phyloP scores from a whole-genome alignment of 148 eudicot species.

The Vaccinium macrocarpon region DNA sequence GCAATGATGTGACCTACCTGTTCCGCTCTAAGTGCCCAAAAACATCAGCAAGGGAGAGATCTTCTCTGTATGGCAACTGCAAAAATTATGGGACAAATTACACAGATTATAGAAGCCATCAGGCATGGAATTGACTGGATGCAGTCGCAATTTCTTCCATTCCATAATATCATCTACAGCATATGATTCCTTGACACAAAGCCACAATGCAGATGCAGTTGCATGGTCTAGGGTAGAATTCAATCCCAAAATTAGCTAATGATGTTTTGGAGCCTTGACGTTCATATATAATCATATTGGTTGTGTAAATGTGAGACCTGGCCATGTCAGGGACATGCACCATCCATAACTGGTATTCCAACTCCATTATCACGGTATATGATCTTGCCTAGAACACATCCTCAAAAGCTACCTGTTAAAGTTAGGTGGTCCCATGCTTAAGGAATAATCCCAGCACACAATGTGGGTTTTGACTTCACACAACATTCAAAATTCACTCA shows the following conservation, averaged over 20 bases:
- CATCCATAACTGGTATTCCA: neutral
- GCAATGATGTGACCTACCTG: conserved; percentile 42
- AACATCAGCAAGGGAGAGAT: conserved; percentile 83
- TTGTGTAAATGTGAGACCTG: neutral
- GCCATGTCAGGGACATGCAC: neutral
- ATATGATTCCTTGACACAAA: neutral
- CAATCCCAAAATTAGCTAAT: neutral
- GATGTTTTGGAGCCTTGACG: neutral
- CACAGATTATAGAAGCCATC: neutral
- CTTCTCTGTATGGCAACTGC: conserved; percentile 73
- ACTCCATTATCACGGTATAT: neutral
- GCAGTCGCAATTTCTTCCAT: neutral
- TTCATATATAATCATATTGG: neutral
- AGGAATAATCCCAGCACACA: neutral
- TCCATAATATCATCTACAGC: neutral
- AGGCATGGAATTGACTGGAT: neutral
- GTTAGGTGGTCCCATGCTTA: neutral
- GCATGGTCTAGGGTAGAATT: neutral
- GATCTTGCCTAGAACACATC: neutral
- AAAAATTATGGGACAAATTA: conserved; percentile 10
- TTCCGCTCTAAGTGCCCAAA: conserved; percentile 92
- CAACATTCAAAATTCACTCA: neutral
- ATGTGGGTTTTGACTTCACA: neutral
- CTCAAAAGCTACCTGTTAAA: neutral
- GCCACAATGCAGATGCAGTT: neutral